phyloP scores from a whole-genome alignment of 1,284 basidiomycete genomes.

The Mycena sp. region DNA sequence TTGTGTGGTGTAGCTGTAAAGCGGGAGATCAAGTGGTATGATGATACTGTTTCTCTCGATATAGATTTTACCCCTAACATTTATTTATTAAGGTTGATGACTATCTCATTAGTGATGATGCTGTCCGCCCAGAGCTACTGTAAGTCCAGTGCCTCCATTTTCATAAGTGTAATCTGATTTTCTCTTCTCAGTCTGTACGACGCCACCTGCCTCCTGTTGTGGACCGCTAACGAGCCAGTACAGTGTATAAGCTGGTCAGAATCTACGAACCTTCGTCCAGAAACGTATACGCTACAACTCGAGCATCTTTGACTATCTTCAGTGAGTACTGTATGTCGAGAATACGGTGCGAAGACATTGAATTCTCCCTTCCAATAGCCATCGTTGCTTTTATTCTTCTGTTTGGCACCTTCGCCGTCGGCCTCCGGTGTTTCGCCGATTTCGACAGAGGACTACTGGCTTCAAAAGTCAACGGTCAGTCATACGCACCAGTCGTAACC shows the following conservation, averaged over 20 bases:
- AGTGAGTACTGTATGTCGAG: constrained; percentile 67
- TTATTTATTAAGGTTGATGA: constrained; percentile 65
- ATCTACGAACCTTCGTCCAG: constrained; percentile 73
- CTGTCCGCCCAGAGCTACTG: constrained; percentile 78
- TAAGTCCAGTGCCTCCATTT: constrained; percentile 51
- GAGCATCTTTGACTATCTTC: constrained; percentile 80
- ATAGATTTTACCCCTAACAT: constrained; percentile 15
- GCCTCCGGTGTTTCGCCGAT: constrained; percentile 80
- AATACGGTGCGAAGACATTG: background rate
- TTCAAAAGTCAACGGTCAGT: constrained; percentile 81
- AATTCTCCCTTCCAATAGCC: constrained; percentile 50
- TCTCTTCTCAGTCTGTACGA: constrained; percentile 61
- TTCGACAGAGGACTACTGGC: constrained; percentile 77
- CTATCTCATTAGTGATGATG: constrained; percentile 74
- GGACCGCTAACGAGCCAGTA: background rate
- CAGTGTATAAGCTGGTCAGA: constrained; percentile 83
- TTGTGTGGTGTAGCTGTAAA: constrained; percentile 76
- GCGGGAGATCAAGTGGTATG: constrained; percentile 79
- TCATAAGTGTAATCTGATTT: constrained; percentile 22
- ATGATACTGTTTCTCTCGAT: background rate
- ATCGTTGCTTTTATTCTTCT: constrained; percentile 79
- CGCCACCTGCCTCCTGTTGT: background rate
- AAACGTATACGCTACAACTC: constrained; percentile 69
- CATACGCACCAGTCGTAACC: constrained; percentile 45
- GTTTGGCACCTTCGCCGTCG: constrained; percentile 75